A percentile compares a stretch with the other conserved stretches of the same genome.
Conservation (phyloP, 176 grass and related monocot genomes). For the Aegilops longissima region DNA sequence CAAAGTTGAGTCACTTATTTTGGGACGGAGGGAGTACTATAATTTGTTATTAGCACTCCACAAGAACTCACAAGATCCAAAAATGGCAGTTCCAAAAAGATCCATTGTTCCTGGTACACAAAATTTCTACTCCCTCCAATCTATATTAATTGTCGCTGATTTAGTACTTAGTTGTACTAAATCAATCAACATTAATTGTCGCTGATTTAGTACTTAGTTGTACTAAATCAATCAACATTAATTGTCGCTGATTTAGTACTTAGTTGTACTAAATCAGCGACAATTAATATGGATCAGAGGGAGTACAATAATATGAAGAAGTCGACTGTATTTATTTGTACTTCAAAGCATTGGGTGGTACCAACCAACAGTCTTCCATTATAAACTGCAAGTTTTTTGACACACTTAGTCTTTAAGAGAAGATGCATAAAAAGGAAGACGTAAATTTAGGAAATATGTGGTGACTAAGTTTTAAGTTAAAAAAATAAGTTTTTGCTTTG, state of each 20-base stretch:
- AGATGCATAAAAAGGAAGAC: background rate
- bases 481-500: background rate
- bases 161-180: no score
- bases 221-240: no score
- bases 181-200: no score
- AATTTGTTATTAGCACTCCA: conserved; percentile 1
- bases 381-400: background rate
- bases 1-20: no score
- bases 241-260: no score
- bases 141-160: no score
- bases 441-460: background rate
- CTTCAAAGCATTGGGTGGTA: background rate
- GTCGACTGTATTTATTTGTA: background rate
- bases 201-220: no score
- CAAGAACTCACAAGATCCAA: background rate
- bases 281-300: no score
- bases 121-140: background rate
- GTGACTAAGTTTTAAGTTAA: background rate
- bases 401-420: background rate
- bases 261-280: no score
- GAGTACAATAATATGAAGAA: conserved; percentile 22
- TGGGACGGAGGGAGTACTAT: background rate
- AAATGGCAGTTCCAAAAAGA: background rate
- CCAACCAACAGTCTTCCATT: background rate
- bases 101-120: background rate